These are phyloP conservation scores for Grigorovia yakushimaensis DNA, from an alignment of 805 yeast genomes.

Conservation along the genomic window DNA sequence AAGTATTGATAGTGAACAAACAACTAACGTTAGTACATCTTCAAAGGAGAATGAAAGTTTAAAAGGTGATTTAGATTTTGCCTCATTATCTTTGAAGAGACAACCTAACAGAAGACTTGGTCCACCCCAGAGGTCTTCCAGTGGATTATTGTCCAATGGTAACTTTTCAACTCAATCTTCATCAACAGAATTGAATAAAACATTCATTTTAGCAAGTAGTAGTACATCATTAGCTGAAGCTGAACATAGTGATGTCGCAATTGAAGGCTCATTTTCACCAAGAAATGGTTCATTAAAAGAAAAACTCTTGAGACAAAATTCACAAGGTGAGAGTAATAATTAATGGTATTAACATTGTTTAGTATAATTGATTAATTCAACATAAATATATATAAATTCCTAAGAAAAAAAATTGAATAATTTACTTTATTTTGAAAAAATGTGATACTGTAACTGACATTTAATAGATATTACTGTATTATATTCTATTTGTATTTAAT, in stretches of 20 bases:
- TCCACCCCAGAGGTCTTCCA: slow-evolving; percentile 4
- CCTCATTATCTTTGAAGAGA: slow-evolving; percentile 1
- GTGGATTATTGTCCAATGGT: slow-evolving; percentile 1
- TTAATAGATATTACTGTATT: not conserved
- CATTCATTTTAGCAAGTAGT: slow-evolving; percentile 7
- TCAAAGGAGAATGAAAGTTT: slow-evolving; percentile 1
- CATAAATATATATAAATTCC: too few relatives aligned
- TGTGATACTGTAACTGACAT: not conserved
- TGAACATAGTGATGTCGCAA: slow-evolving; percentile 37
- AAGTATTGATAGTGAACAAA: not conserved
- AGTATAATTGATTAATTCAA: too few relatives aligned
- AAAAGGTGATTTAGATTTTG: slow-evolving; percentile 2
- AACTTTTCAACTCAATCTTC: not conserved
- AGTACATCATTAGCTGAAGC: slow-evolving; percentile 17
- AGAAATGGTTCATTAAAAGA: slow-evolving; percentile 17
- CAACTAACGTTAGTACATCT: not conserved
- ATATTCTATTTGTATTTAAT: not conserved
- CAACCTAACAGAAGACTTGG: slow-evolving; percentile 1
- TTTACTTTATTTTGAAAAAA: not conserved
- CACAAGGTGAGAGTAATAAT: not conserved
- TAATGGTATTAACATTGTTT: not conserved
- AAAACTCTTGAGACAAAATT: slow-evolving; percentile 6
- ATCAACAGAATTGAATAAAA: slow-evolving; percentile 2
- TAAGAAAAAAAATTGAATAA: not conserved
- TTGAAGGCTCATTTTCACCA: slow-evolving; percentile 30